Base-by-base conservation (phyloP, 257 asterid species). In the Ajuga chamaepitys region DNA sequence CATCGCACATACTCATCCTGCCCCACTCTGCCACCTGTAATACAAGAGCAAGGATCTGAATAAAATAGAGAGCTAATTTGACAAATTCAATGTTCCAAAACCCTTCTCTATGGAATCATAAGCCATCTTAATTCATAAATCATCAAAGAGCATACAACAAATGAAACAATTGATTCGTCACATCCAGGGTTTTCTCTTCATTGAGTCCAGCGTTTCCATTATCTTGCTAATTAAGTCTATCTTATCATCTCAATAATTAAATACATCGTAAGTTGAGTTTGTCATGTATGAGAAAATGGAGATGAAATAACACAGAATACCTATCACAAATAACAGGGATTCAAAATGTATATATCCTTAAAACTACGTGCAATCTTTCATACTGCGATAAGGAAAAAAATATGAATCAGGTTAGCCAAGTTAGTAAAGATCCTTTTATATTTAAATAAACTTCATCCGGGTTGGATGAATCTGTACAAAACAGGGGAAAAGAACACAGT, bases 1-100 rank as follows among this genome's bases (percentile, higher is more conserved):
- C 97, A 75, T 90, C 93, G 1, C 90, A 81, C 97, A 90, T 90
- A 72, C 83, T 90, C 81, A 81, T 81, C 74, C 17, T 74, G 58
- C 97, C 97, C 97, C 95, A 90, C 42, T 78, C 87, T 0, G 79
- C 82, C 32, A 68, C 66, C 87, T 82, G 52, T 5, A 9, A 20
- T 38, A 56, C 46, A 42, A 52, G 62, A 54, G 35, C 14, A 45
- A 45, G 44, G 58, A 59, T 30, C 32, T 4, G 16, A 57, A 34
- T 63, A 18, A 61, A 62, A 45, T 8, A 14, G 57, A 54, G 16
- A 32, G 58, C 44, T 30, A 35, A 44, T 55, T 44, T 3, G 47
- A 54, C 22, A 35, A 42, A 16, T 24, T 4, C 7, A 26, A 48
- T 4, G 28, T 42, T 44, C 14, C 53, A 12, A 46, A 10, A 46